Percentiles rank a stretch among this genome's conserved stretches.
Conservation (phyloP, 306 rosid species). For the Pyrus pyrifolia region DNA sequence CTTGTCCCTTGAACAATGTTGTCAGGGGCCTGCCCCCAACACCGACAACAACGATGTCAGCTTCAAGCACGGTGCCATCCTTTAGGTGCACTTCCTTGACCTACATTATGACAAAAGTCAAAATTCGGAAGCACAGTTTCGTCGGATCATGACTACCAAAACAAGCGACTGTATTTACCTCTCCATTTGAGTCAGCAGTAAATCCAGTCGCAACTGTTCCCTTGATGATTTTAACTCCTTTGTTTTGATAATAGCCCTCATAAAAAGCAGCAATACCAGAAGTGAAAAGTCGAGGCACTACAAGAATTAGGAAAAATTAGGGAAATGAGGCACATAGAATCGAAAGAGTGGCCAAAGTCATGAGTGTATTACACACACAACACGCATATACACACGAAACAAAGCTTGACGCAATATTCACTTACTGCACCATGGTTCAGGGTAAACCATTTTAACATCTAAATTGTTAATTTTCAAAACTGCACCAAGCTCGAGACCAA, state of each 20-base stretch:
- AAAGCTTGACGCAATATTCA: constrained; percentile 17
- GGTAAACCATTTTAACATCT: constrained; percentile 89
- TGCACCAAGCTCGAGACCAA: constrained; percentile 93
- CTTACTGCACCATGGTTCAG: constrained; percentile 99
- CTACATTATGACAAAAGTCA: constrained; percentile 33
- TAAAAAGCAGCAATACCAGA: constrained; percentile 79
- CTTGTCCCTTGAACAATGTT: constrained; percentile 85
- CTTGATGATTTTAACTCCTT: constrained; percentile 77
- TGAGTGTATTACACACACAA: too few species aligned
- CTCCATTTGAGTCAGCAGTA: constrained; percentile 64
- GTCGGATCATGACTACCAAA: not conserved
- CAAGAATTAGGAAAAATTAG: constrained; percentile 19
- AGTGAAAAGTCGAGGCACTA: constrained; percentile 98
- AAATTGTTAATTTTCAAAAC: constrained; percentile 63
- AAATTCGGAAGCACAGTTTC: not conserved
- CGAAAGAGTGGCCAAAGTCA: not conserved
- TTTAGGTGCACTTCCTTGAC: constrained; percentile 89
- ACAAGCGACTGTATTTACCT: constrained; percentile 37
- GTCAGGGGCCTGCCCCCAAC: constrained; percentile 86
- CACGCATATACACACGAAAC: not conserved
- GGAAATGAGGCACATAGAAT: not conserved
- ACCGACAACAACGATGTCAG: constrained; percentile 95
- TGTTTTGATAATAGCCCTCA: constrained; percentile 70
- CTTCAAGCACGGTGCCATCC: constrained; percentile 81
- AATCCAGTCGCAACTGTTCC: constrained; percentile 93